Percentiles rank a stretch among this genome's conserved stretches.
phyloP scores from a whole-genome alignment of 2,329 filamentous ascomycete species.

The Xylaria sp. region DNA sequence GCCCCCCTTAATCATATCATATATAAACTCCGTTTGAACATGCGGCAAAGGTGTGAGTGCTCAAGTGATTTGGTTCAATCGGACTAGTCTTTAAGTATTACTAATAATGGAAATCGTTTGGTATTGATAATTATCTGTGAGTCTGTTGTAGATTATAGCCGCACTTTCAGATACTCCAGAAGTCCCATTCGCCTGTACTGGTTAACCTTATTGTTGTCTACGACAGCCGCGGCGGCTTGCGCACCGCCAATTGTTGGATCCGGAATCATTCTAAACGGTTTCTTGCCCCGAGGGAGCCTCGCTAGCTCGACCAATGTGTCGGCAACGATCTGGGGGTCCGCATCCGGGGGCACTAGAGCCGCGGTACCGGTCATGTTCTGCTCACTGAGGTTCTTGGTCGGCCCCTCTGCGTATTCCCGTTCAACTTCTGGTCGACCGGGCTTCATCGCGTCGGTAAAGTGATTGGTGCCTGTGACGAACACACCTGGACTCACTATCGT shows the following conservation, averaged over 20 bases:
- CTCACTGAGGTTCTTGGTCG: conserved; percentile 21
- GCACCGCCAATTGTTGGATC: conserved; percentile 23
- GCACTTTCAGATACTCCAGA: conserved; percentile 21
- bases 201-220: conserved; percentile 23
- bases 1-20: not conserved
- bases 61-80: not conserved
- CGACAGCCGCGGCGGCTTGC: conserved; percentile 14
- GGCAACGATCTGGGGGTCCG: conserved; percentile 25
- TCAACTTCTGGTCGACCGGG: conserved; percentile 17
- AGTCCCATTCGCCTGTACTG: conserved; percentile 26
- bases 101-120: not conserved
- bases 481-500: conserved; percentile 33
- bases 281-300: conserved; percentile 18
- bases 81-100: not conserved
- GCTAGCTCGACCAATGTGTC: conserved; percentile 30
- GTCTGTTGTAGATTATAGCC: not conserved
- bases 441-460: conserved; percentile 22
- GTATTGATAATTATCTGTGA: no score
- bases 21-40: no score
- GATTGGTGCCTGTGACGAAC: conserved; percentile 28
- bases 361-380: conserved; percentile 21
- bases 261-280: conserved; percentile 25
- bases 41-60: not conserved
- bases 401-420: conserved; percentile 25
- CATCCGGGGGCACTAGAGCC: conserved; percentile 18